These are phyloP conservation scores for Solanum raphanifolium DNA, from an alignment of 257 asterid species.

Conservation along the genomic window DNA sequence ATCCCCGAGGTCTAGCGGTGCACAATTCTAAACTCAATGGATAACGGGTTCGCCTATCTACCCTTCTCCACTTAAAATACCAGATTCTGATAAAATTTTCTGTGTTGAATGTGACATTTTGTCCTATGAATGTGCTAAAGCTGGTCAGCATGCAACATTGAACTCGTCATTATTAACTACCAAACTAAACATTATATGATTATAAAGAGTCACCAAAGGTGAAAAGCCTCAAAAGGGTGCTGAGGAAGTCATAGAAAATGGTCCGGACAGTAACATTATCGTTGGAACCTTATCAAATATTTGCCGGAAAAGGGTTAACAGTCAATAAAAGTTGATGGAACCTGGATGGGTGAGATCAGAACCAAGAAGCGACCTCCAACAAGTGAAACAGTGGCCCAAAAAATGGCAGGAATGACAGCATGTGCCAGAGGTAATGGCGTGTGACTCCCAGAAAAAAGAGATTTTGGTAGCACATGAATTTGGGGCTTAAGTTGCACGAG, in stretches of 20 bases:
- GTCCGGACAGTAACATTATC: background rate
- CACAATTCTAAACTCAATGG: background rate
- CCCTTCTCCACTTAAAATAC: background rate
- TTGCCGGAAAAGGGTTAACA: background rate
- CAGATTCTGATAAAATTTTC: background rate
- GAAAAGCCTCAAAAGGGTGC: background rate
- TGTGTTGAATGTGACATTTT: background rate
- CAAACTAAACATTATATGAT: background rate
- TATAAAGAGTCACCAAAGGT: background rate
- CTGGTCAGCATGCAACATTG: background rate
- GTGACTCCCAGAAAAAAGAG: background rate
- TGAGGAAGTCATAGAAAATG: background rate
- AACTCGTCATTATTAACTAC: background rate
- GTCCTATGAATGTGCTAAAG: background rate
- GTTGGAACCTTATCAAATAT: background rate
- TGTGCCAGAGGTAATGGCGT: background rate
- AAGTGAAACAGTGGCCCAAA: background rate
- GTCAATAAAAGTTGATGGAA: background rate
- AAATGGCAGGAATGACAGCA: background rate
- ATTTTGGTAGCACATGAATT: background rate
- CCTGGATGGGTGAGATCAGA: background rate
- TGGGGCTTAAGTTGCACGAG: background rate
- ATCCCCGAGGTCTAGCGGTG: background rate
- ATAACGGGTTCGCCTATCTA: background rate
- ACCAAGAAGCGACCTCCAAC: background rate